Evolutionary conservation across 257 asterid species (phyloP).

Genomic region (Cruciata laevipes): DNA sequence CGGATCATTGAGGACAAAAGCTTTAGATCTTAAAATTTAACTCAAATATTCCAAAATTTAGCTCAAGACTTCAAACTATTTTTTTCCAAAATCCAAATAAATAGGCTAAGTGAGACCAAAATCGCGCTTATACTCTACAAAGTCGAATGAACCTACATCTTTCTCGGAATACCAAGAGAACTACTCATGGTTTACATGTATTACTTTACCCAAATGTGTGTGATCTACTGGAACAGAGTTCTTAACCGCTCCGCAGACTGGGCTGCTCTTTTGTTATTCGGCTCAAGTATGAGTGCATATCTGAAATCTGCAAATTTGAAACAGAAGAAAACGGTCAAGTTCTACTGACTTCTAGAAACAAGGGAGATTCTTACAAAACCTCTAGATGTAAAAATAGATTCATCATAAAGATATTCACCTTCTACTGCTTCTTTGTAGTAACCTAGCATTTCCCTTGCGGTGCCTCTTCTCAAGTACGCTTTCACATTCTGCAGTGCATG

Average conservation of each 20-base stretch:
- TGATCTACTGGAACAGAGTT: conserved; percentile 39
- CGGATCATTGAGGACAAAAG: too few species aligned
- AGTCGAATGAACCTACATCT: neutral
- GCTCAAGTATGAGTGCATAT: conserved; percentile 86
- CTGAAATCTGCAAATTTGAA: conserved; percentile 56
- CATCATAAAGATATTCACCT: conserved; percentile 34
- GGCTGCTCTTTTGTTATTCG: conserved; percentile 89
- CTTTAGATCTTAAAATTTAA: too few species aligned
- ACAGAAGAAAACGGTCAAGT: neutral
- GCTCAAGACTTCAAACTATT: neutral
- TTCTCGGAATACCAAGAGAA: neutral
- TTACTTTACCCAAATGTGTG: neutral
- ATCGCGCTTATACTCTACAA: neutral
- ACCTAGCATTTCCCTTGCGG: conserved; percentile 87
- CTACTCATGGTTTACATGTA: neutral
- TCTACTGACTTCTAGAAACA: neutral
- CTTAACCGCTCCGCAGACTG: conserved; percentile 59
- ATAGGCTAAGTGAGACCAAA: conserved; percentile 6
- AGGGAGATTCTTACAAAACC: neutral
- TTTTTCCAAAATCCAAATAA: neutral
- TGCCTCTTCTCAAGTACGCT: conserved; percentile 84
- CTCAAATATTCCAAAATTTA: neutral
- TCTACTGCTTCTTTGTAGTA: conserved; percentile 71
- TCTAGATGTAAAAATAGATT: neutral
- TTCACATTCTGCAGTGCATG: conserved; percentile 62